phyloP scores from a whole-genome alignment of 2,329 filamentous ascomycete genomes.

The Venturia carpophila region DNA sequence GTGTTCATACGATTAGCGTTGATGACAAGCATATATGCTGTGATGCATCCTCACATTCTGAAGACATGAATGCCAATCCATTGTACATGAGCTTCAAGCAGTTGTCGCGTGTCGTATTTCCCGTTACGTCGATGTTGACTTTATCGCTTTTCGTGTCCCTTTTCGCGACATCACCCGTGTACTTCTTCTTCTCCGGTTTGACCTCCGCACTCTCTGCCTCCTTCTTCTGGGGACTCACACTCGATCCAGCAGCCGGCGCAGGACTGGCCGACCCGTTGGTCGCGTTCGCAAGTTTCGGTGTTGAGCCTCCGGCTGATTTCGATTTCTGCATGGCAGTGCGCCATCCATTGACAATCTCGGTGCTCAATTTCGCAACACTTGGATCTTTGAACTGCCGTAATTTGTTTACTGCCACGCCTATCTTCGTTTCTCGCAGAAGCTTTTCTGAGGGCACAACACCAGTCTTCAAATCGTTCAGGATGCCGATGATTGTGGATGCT shows the following conservation, averaged over 20 bases:
- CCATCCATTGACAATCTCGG: constrained; percentile 83
- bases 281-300: constrained; percentile 36
- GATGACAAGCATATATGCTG: not conserved
- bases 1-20: constrained; percentile 23
- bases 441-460: constrained; percentile 82
- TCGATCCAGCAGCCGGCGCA: constrained; percentile 41
- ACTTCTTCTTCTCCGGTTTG: constrained; percentile 45
- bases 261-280: constrained; percentile 27
- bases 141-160: constrained; percentile 75
- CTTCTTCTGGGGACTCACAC: constrained; percentile 44
- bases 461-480: constrained; percentile 72
- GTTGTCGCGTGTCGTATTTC: constrained; percentile 65
- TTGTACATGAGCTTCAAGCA: constrained; percentile 93
- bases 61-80: constrained; percentile 68
- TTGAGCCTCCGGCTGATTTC: constrained; percentile 25
- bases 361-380: constrained; percentile 63
- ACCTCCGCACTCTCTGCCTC: not conserved
- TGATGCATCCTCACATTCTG: constrained; percentile 35
- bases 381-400: constrained; percentile 71
- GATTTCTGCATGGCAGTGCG: constrained; percentile 63
- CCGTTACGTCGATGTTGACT: constrained; percentile 68
- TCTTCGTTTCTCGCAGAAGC: constrained; percentile 80
- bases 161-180: constrained; percentile 57
- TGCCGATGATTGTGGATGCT: constrained; percentile 58
- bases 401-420: constrained; percentile 83